Conservation (phyloP, 305 asterid species). For the Stenogyne calaminthoides region DNA sequence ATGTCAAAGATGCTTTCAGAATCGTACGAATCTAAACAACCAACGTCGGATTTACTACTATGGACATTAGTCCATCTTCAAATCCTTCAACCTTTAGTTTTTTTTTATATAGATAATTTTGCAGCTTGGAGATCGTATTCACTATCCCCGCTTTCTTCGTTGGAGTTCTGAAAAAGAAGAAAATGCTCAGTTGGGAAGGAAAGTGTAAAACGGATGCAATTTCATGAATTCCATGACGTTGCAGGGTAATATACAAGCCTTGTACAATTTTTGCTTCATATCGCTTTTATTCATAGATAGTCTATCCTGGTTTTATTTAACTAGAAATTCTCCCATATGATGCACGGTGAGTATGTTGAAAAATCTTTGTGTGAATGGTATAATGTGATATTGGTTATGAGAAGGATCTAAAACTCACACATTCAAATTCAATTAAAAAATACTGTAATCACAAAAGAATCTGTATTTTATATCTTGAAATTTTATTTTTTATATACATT, state of each 20-base stretch:
- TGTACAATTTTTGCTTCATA: constrained; percentile 20
- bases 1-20: background rate
- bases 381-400: background rate
- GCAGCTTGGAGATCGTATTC: constrained; percentile 72
- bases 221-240: constrained; percentile 81
- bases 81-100: background rate
- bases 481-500: background rate
- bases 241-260: constrained; percentile 50
- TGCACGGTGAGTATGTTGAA: background rate
- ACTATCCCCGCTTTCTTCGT: constrained; percentile 55
- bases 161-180: constrained; percentile 79
- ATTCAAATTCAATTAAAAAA: background rate
- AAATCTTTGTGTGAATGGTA: background rate
- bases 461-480: background rate
- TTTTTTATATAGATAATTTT: constrained; percentile 17
- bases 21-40: background rate
- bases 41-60: background rate
- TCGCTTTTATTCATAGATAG: background rate
- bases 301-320: constrained; percentile 3
- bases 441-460: background rate
- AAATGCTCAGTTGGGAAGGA: constrained; percentile 70
- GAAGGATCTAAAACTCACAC: background rate
- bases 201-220: constrained; percentile 59
- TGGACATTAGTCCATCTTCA: background rate
- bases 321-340: background rate